Evolutionary conservation across 2,329 filamentous ascomycete species (phyloP).

Genomic region (Penicillium brasilianum): DNA sequence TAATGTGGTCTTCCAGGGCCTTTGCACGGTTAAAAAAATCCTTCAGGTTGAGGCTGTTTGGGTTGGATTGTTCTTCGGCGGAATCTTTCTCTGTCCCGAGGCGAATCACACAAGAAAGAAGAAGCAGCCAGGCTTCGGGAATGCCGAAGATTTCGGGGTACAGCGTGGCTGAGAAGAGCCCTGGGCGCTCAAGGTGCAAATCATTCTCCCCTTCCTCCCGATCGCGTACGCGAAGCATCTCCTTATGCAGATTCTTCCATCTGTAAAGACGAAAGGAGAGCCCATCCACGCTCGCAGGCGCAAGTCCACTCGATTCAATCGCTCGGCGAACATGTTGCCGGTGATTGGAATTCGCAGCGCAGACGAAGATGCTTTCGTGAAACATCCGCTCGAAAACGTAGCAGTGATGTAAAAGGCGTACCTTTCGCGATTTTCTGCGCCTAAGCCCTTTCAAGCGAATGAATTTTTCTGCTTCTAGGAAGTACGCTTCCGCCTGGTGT

Average conservation of each 20-base stretch:
- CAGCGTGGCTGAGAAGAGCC: slow-evolving; percentile 47
- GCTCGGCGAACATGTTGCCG: slow-evolving; percentile 30
- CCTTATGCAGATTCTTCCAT: slow-evolving; percentile 39
- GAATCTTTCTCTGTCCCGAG: slow-evolving; percentile 51
- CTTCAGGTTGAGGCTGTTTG: slow-evolving; percentile 25
- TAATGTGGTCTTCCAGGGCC: slow-evolving; percentile 39
- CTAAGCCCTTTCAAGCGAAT: slow-evolving; percentile 49
- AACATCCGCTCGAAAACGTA: slow-evolving; percentile 55
- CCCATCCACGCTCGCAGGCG: slow-evolving; percentile 22
- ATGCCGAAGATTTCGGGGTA: slow-evolving; percentile 56
- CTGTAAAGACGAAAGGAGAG: slow-evolving; percentile 39
- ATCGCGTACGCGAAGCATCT: slow-evolving; percentile 40
- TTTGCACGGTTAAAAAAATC: slow-evolving; percentile 43
- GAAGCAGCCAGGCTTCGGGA: slow-evolving; percentile 49
- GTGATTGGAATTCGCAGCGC: slow-evolving; percentile 24
- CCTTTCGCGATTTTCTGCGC: slow-evolving; percentile 48
- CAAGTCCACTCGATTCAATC: slow-evolving; percentile 37
- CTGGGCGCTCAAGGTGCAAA: slow-evolving; percentile 50
- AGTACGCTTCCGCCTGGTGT: slow-evolving; percentile 45
- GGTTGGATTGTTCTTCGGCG: slow-evolving; percentile 25
- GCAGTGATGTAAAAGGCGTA: slow-evolving; percentile 54
- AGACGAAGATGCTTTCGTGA: slow-evolving; percentile 47
- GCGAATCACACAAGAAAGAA: slow-evolving; percentile 51
- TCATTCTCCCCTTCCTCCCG: slow-evolving; percentile 52
- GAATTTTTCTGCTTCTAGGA: slow-evolving; percentile 52